Evolutionary conservation across 1,284 basidiomycete genomes (phyloP), one percentile per base, ranked within the genome.

Genomic region (Melampsora americana): DNA sequence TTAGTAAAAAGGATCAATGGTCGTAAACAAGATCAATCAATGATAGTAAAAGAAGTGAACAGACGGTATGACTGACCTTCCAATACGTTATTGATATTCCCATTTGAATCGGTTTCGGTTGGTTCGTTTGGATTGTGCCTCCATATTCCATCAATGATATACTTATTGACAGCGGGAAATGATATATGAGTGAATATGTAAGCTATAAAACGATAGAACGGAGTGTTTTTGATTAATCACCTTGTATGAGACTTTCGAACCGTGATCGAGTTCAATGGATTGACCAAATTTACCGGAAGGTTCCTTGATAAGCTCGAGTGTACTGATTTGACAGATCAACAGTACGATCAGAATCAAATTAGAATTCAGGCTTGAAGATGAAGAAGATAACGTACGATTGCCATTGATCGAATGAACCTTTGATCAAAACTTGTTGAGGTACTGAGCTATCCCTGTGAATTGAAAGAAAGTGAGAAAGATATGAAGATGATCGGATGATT

Each of bases 21-120:
- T n/a, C 14, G 2, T n/a, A n/a, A 12, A 48, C n/a, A 1, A 48
- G n/a, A n/a, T 48, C 46, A 48, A 48, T 12, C 46, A n/a, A 48
- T 44, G n/a, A n/a, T n/a, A n/a, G 12, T 42, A 46, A n/a, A n/a
- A n/a, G n/a, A n/a, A n/a, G n/a, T 32, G n/a, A 35, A 26, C 30
- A 46, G 65, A 60, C 48, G 20, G n/a, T 44, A 39, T 32, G 12
- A n/a, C 62, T 26, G 12, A 79, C 80, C 80, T n/a, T 66, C 68
- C 44, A 79, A 77, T 69, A 79, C 73, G 76, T 81, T 81, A 77
- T 81, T 81, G 50, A 79, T 67, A 73, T 80, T 80, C 18, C 80
- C 80, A 20, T 71, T 77, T 6, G 48, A 42, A 65, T 81, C 80
- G 16, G 77, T 72, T 77, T 81, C 80, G 32, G 64, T 69, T 30